Conservation (phyloP, 1,284 basidiomycete species). For the Gymnopus androsaceus region DNA sequence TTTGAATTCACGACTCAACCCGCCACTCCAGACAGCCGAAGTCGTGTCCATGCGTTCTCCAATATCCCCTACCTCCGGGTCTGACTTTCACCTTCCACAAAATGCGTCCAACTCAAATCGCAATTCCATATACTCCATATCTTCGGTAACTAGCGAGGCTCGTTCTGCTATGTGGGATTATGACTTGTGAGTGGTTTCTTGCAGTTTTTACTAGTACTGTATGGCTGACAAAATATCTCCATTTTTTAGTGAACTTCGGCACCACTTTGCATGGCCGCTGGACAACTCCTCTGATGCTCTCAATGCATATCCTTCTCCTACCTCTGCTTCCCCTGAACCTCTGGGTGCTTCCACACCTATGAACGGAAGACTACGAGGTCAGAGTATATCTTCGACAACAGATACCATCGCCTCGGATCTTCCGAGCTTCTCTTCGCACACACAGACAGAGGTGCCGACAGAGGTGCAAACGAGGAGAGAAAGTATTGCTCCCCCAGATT, state of each 20-base stretch:
- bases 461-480: not conserved
- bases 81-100: not conserved
- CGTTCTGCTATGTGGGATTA: slow-evolving; percentile 40
- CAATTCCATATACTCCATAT: slow-evolving; percentile 14
- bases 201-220: not conserved
- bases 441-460: not conserved
- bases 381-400: not conserved
- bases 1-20: slow-evolving; percentile 36
- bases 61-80: slow-evolving; percentile 1
- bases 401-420: not conserved
- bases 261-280: slow-evolving; percentile 14
- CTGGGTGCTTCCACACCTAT: not conserved
- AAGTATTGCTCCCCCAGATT: slow-evolving; percentile 26
- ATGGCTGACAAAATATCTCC: not conserved
- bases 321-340: not conserved
- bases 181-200: slow-evolving; percentile 30
- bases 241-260: slow-evolving; percentile 15
- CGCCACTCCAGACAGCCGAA: slow-evolving; percentile 19
- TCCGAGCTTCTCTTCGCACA: not conserved
- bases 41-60: not conserved
- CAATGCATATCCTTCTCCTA: not conserved
- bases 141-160: slow-evolving; percentile 33
- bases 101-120: not conserved
- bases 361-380: not conserved
- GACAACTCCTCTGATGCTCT: not conserved